Base-by-base conservation (phyloP, 805 yeast species). In the Cyberlindnera xylosilytica region DNA sequence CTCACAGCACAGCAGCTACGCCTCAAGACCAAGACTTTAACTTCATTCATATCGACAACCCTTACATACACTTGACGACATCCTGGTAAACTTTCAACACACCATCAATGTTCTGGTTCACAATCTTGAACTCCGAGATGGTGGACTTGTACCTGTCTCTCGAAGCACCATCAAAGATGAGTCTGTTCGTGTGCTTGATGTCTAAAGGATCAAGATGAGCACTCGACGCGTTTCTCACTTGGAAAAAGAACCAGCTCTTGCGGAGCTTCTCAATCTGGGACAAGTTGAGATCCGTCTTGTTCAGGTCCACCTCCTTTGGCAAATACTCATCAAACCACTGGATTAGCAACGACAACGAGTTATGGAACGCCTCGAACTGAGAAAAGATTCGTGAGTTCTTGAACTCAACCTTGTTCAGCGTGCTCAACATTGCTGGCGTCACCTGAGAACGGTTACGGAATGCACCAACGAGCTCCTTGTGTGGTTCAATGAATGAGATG, bases 191-290 rank as follows among this genome's bases (percentile, higher is more conserved):
- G 19, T 49, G 40, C 4, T 46, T 46, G 13, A 48, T 23, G 13
- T 39, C 36, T n/a, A 60, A 38, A 7, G 51, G 49, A 37, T 45
- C 42, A 11, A 10, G 30, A 4, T 50, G 47, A 18, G 51, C 50
- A 2, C 18, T 20, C 7, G 18, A 31, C 6, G 57, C 33, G 38
- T 59, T 61, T 17, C 56, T 41, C n/a, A 62, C 51, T 40, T 68
- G 72, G 51, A 63, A 66, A 44, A 68, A 64, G n/a, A 70, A 56
- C 73, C 73, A 69, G 28, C 56, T 53, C 19, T 52, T 54, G 36
- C 69, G 59, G 12, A 68, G 43, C 35, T 60, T 58, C 41, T 66
- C 69, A 15, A 62, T 56, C 24, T 60, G 50, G 1, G 56, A 46
- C 10, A 56, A 20, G 30, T 56, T 57, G 19, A 54, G 11, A 38